A percentile compares a stretch with the other conserved stretches of the same genome.
Evolutionary conservation across 257 asterid genomes (phyloP).

Genomic region (Nyctanthes arbortristis): DNA sequence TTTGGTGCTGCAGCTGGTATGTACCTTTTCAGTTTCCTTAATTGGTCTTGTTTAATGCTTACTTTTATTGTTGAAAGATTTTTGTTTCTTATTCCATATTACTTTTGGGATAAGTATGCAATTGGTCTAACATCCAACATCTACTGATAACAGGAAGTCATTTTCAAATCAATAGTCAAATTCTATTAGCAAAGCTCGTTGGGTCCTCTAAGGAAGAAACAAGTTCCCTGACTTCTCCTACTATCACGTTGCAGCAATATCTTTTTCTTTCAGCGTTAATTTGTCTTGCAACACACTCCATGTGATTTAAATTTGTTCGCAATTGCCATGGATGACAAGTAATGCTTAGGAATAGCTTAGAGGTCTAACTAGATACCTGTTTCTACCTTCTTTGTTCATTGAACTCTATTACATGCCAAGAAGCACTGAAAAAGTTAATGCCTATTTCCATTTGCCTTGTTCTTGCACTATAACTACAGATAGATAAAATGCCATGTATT

Average conservation of each 20-base stretch:
- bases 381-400: background rate
- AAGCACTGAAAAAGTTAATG: background rate
- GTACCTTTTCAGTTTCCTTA: background rate
- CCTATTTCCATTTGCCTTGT: background rate
- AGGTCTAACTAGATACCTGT: background rate
- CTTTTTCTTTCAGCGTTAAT: background rate
- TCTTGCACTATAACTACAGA: background rate
- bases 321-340: too few relatives aligned
- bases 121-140: background rate
- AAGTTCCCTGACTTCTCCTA: background rate
- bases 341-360: too few relatives aligned
- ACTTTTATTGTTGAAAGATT: background rate
- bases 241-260: background rate
- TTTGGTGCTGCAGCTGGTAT: slow-evolving; percentile 29
- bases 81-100: background rate
- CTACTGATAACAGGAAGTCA: background rate
- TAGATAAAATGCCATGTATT: background rate
- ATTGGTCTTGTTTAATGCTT: background rate
- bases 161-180: background rate
- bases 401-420: background rate
- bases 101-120: background rate
- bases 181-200: background rate
- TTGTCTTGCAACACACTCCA: background rate
- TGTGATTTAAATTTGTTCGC: too few relatives aligned
- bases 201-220: background rate